Evolutionary conservation across 768 basidiomycete genomes (phyloP).

Genomic region (Tephrocybe sp.): DNA sequence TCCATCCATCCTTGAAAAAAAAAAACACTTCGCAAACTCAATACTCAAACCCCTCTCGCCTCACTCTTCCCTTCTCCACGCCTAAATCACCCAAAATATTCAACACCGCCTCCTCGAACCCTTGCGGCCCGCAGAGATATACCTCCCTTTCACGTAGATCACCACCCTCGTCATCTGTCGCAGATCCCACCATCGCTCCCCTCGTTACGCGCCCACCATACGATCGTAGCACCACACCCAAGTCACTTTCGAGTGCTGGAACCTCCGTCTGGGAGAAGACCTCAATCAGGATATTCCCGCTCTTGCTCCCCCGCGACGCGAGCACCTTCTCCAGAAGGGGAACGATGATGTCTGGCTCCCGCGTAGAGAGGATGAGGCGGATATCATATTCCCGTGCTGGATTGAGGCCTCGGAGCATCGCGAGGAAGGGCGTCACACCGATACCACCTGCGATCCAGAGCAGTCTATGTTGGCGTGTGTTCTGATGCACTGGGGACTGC

Average conservation of each 20-base stretch:
- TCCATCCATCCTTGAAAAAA: no score
- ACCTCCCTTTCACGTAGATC: constrained; percentile 25
- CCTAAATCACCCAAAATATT: constrained; percentile 33
- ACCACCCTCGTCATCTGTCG: not conserved
- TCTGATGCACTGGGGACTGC: no score
- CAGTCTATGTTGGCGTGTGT: constrained; percentile 30
- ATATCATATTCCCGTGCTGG: constrained; percentile 33
- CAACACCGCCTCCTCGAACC: constrained; percentile 43
- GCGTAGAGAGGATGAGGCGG: constrained; percentile 48
- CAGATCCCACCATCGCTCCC: constrained; percentile 12
- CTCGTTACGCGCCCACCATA: constrained; percentile 24
- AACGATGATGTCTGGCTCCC: constrained; percentile 52
- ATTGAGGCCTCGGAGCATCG: constrained; percentile 37
- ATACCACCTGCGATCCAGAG: constrained; percentile 69
- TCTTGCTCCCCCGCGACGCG: no score
- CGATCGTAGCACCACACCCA: constrained; percentile 11
- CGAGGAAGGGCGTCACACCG: constrained; percentile 64
- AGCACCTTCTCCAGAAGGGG: no score
- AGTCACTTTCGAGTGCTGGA: constrained; percentile 4
- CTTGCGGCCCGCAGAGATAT: constrained; percentile 52
- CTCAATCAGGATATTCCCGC: no score
- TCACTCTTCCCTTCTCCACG: constrained; percentile 30
- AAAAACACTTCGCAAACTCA: no score
- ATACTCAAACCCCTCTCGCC: constrained; percentile 44
- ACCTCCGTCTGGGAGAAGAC: constrained; percentile 34